Evolutionary conservation across 116 monocot genomes (phyloP), one percentile per base, ranked within the genome.

Genomic region (Iris pallida): DNA sequence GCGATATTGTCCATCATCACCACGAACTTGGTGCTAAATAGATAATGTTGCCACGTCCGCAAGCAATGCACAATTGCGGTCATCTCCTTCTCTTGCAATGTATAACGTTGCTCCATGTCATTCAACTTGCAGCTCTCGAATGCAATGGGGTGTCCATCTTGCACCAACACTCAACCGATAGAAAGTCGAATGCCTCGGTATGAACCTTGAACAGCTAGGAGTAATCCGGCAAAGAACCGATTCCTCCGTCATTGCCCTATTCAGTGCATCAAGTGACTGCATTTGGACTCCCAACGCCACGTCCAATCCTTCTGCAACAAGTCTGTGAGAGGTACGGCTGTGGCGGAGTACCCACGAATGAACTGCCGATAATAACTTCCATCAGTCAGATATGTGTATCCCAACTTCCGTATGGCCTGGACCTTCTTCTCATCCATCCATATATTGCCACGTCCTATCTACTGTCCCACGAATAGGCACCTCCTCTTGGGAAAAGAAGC

Each of bases 111-210:
- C 42, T 68, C 49, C 12, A 42, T 68, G 9, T 68, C 68, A 42
- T 68, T 68, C 2, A 68, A 7, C 16, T 68, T 42, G 14, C 8
- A 14, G 42, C 67, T 68, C 49, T 55, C 20, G 15, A 14, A 68
- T 20, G 51, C 65, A 10, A 66, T 53, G 14, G 30, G 52, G 52
- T 30, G 53, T 10, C 64, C 64, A 2, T 64, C 48, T 47, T 64
- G 64, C 64, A 51, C 48, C 1, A 64, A 43, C 5, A 64, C 64
- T 18, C 18, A 0, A 0, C 48, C 19, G 20, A 64, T 64, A 11
- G 12, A 19, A 48, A 64, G 5, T 18, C 47, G 5, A 1, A 51
- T 2, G 53, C 53, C 20, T 66, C 30, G 4, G 53, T 53, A 13
- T 66, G 53, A 3, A 53, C 40, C 14, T 66, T 20, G 13, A 16